Conservation (phyloP, 305 asterid species). For the Plantago coronopus region DNA sequence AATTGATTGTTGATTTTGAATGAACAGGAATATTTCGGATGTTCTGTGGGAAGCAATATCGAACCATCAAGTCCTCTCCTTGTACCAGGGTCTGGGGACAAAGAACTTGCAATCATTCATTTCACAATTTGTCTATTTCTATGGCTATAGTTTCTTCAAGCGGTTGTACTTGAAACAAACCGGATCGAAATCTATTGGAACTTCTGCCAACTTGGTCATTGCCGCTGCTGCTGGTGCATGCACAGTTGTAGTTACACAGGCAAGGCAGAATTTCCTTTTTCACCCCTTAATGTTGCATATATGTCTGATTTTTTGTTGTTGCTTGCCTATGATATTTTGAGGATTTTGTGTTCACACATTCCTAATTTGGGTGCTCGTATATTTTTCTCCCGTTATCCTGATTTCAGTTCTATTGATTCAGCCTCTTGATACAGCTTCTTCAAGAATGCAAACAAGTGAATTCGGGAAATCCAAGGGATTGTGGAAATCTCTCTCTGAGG, state of each 20-base stretch:
- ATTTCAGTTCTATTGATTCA: conserved; percentile 27
- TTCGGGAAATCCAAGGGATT: conserved; percentile 88
- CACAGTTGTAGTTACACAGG: conserved; percentile 74
- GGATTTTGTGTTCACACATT: too few species aligned
- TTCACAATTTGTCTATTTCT: conserved; percentile 79
- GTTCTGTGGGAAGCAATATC: conserved; percentile 91
- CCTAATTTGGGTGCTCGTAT: neutral
- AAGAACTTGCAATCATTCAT: conserved; percentile 84
- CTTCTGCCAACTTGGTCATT: conserved; percentile 73
- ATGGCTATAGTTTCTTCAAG: conserved; percentile 84
- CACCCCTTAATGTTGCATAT: too few species aligned
- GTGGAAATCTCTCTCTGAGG: conserved; percentile 67
- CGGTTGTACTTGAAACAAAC: conserved; percentile 64
- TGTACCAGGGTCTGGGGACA: conserved; percentile 87
- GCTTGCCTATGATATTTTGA: too few species aligned
- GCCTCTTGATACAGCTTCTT: conserved; percentile 93
- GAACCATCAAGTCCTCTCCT: conserved; percentile 51
- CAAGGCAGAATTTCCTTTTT: conserved; percentile 24
- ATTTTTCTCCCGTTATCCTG: conserved; percentile 6
- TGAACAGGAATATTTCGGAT: conserved; percentile 72
- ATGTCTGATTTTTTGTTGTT: too few species aligned
- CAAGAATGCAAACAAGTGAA: conserved; percentile 92
- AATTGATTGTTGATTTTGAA: conserved; percentile 13
- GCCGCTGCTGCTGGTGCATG: conserved; percentile 87
- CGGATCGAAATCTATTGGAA: conserved; percentile 72